A percentile compares a stretch with the other conserved stretches of the same genome.
Conservation (phyloP, 2,329 filamentous ascomycete species). For the Leptographium lundbergii region DNA sequence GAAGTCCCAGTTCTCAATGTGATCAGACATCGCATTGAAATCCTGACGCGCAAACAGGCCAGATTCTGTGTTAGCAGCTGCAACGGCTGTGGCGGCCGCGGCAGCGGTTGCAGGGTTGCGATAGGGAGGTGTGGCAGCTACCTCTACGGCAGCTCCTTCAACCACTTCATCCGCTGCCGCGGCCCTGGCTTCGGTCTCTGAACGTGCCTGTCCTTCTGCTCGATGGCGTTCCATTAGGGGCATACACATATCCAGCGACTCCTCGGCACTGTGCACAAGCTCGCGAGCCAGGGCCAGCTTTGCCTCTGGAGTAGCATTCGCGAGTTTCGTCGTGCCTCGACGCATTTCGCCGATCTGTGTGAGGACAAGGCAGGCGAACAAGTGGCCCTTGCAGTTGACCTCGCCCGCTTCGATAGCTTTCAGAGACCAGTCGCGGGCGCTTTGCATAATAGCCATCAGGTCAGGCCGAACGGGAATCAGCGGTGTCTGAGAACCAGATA, state of each 20-base stretch:
- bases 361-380: conserved; percentile 26
- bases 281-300: not conserved
- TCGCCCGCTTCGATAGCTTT: conserved; percentile 19
- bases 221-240: conserved; percentile 13
- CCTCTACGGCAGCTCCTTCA: not conserved
- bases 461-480: not conserved
- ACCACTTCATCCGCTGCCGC: not conserved
- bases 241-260: conserved; percentile 13
- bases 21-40: not conserved
- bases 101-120: not conserved
- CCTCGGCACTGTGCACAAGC: conserved; percentile 7
- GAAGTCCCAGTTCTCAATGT: not conserved
- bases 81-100: not conserved
- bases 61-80: not conserved
- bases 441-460: conserved; percentile 1
- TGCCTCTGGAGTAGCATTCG: conserved; percentile 16
- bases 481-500: not conserved
- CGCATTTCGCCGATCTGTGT: conserved; percentile 30
- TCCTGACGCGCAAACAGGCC: not conserved
- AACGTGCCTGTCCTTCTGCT: not conserved
- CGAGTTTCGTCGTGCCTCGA: conserved; percentile 20
- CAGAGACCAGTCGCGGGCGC: conserved; percentile 4
- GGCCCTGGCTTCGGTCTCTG: not conserved
- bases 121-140: not conserved
- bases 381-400: conserved; percentile 40